phyloP scores from a whole-genome alignment of 2,329 filamentous ascomycete genomes.

The Beauveria brongniartii region DNA sequence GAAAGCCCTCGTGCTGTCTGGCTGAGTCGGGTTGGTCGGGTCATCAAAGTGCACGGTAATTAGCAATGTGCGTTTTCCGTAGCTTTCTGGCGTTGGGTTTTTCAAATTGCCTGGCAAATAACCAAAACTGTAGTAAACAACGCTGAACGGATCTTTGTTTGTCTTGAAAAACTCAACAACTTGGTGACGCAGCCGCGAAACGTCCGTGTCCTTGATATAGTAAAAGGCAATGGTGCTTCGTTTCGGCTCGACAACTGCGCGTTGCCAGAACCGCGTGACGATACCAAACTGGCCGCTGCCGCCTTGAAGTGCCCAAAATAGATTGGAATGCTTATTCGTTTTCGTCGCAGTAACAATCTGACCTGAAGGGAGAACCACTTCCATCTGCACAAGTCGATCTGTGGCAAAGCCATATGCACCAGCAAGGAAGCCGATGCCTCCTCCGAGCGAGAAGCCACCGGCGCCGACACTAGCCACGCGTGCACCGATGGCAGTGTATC shows the following conservation, averaged over 20 bases:
- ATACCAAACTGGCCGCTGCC: slow-evolving; percentile 32
- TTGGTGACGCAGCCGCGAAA: not conserved
- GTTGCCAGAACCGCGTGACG: slow-evolving; percentile 17
- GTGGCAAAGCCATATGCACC: slow-evolving; percentile 35
- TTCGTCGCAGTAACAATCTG: slow-evolving; percentile 32
- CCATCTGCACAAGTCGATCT: slow-evolving; percentile 33
- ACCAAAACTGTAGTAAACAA: slow-evolving; percentile 9
- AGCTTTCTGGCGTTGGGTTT: not conserved
- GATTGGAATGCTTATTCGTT: slow-evolving; percentile 22
- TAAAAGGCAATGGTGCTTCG: slow-evolving; percentile 9
- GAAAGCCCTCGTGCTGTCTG: not conserved
- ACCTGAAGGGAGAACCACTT: slow-evolving; percentile 39
- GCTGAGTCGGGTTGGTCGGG: not conserved
- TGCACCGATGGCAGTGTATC: slow-evolving; percentile 25
- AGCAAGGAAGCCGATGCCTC: slow-evolving; percentile 41
- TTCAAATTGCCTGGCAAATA: not conserved
- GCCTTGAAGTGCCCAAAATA: slow-evolving; percentile 19
- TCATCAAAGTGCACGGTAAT: slow-evolving; percentile 10
- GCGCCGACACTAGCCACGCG: slow-evolving; percentile 34
- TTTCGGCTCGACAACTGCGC: slow-evolving; percentile 1
- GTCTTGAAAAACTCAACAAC: slow-evolving; percentile 4
- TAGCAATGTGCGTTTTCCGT: slow-evolving; percentile 4
- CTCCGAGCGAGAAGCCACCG: slow-evolving; percentile 35
- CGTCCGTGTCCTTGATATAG: slow-evolving; percentile 6
- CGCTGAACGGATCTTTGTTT: slow-evolving; percentile 6